Conservation (phyloP, 176 grass and related monocot genomes). For the Luzula sylvatica region DNA sequence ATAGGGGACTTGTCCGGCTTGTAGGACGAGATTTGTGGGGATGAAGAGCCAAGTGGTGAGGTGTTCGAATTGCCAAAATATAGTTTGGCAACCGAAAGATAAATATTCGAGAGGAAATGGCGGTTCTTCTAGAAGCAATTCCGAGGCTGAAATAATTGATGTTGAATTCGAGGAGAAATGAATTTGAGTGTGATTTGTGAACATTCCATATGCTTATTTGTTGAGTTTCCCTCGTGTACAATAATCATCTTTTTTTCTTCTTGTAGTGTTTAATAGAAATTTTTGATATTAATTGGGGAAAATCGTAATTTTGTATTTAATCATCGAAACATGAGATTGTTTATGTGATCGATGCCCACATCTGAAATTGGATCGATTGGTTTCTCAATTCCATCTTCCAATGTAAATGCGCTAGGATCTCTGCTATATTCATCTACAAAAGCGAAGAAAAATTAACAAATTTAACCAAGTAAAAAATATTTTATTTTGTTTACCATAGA, state of each 20-base stretch:
- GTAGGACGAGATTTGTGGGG: conserved; percentile 63
- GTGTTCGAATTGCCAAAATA: conserved; percentile 83
- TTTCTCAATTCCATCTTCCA: conserved; percentile 9
- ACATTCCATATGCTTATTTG: conserved; percentile 1
- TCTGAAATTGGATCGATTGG: conserved; percentile 43
- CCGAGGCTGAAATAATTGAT: conserved; percentile 74
- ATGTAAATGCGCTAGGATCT: conserved; percentile 7
- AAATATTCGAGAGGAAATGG: conserved; percentile 34
- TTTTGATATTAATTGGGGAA: conserved; percentile 9
- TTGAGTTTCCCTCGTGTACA: conserved; percentile 3
- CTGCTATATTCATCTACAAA: conserved; percentile 43
- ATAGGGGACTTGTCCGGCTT: conserved; percentile 88
- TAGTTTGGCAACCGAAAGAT: conserved; percentile 80
- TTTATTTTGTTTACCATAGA: conserved; percentile 30
- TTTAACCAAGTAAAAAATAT: neutral
- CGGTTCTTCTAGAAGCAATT: conserved; percentile 24
- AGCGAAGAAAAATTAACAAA: neutral
- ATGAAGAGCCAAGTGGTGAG: conserved; percentile 70
- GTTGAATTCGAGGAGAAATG: conserved; percentile 91
- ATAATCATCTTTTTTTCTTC: neutral
- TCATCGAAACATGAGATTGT: conserved; percentile 27
- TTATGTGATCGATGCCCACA: conserved; percentile 31
- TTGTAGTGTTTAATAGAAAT: neutral
- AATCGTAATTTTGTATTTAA: no score
- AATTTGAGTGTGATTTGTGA: neutral